phyloP scores from a whole-genome alignment of 139 green algal genomes.

The Ulvella scutata region DNA sequence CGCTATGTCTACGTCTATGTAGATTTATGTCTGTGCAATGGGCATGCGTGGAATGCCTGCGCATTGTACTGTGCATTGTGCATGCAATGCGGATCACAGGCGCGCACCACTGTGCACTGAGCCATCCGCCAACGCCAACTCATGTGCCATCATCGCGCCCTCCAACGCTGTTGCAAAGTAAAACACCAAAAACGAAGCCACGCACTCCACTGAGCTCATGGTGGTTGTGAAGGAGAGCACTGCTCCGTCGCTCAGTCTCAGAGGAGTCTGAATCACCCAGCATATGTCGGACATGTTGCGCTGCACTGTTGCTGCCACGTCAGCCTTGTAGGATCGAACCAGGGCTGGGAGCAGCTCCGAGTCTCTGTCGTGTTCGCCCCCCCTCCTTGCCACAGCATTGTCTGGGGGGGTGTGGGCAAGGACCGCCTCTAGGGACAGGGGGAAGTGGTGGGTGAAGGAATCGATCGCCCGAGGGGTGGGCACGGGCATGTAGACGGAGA shows the following conservation, averaged over 20 bases:
- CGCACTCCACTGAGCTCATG: neutral
- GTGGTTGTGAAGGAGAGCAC: neutral
- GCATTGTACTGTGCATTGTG: too few relatives aligned
- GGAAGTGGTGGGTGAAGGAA: neutral
- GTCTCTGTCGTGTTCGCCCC: neutral
- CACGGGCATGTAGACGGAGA: neutral
- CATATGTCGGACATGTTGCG: neutral
- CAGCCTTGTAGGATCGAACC: neutral
- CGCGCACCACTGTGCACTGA: neutral
- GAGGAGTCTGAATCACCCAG: slow-evolving; percentile 1
- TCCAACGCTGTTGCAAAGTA: neutral
- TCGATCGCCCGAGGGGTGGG: neutral
- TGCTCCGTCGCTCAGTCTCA: neutral
- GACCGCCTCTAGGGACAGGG: neutral
- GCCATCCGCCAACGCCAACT: neutral
- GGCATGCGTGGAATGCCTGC: too few relatives aligned
- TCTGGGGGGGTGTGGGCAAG: neutral
- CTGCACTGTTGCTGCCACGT: neutral
- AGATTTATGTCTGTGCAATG: too few relatives aligned
- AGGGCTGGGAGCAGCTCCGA: neutral
- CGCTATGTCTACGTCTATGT: too few relatives aligned
- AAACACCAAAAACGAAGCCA: neutral
- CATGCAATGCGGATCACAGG: neutral
- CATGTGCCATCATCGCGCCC: neutral
- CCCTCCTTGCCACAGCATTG: neutral